These are phyloP conservation scores for Starmera dryadoides DNA, from an alignment of 805 yeast species.

Conservation along the genomic window DNA sequence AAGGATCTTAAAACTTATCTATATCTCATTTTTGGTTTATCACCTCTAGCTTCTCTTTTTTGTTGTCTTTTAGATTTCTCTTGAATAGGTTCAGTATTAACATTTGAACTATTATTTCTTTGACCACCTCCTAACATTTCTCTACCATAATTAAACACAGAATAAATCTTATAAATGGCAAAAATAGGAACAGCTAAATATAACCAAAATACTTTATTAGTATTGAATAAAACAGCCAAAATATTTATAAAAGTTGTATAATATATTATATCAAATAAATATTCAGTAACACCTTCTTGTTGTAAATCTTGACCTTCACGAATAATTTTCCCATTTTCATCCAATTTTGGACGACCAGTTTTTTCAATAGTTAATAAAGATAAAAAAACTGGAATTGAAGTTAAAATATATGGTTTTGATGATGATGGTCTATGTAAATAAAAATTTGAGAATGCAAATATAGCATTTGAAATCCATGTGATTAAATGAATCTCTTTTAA, in stretches of 20 bases:
- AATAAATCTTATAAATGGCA: constrained; percentile 36
- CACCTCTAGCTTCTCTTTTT: constrained; percentile 32
- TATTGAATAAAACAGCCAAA: constrained; percentile 35
- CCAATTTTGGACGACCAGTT: constrained; percentile 42
- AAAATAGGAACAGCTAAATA: constrained; percentile 36
- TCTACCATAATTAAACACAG: constrained; percentile 21
- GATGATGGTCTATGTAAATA: constrained; percentile 30
- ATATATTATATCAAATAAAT: constrained; percentile 48
- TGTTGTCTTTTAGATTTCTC: constrained; percentile 32
- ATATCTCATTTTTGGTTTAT: constrained; percentile 27
- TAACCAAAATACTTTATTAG: constrained; percentile 41
- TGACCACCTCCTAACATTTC: constrained; percentile 19
- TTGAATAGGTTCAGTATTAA: constrained; percentile 5
- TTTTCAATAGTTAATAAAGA: constrained; percentile 38
- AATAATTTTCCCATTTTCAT: constrained; percentile 26
- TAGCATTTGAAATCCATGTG: constrained; percentile 18
- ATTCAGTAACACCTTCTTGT: constrained; percentile 44
- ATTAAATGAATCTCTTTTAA: constrained; percentile 31
- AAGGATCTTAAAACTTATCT: too few species aligned
- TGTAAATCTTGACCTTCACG: constrained; percentile 41
- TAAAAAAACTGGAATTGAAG: constrained; percentile 25
- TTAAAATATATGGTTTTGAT: constrained; percentile 18
- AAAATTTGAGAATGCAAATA: constrained; percentile 22
- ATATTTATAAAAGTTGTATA: constrained; percentile 42
- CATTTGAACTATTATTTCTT: constrained; percentile 8